Base-by-base conservation (phyloP, 2,329 filamentous ascomycete genomes). In the Microcyclosporella mali region DNA sequence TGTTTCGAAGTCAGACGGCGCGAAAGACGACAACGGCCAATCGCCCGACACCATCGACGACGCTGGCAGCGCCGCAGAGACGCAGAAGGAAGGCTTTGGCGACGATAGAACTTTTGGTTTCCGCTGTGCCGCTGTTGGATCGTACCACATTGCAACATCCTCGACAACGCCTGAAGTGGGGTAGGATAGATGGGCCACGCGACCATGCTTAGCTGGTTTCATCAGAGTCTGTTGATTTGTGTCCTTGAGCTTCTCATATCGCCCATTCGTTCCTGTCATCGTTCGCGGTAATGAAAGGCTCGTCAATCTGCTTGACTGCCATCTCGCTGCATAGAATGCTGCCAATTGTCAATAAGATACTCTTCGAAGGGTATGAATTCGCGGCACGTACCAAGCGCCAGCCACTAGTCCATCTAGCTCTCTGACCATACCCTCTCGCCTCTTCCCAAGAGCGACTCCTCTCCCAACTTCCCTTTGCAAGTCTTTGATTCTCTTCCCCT, bases 321-420 rank as follows among this genome's bases (percentile, higher is more conserved):
- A 94, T 80, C 52, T 98, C 92, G 61, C 88, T 89, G 66, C 92
- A 98, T 15, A 98, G 70, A 41, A 97, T 88, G 72, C 89, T 52
- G 15, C 11, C 11, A 19, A 18, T 16, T 7, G 39, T 50, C 30
- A 50, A 45, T 92, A 34, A 8, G 30, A 14, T 18, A 33, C 15
- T 15, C 7, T 17, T 16, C 2, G 55, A 19, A 35, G 15, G 17
- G 10, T 27, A 9, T 15, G 27, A 19, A 25, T 72, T 75, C 69
- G 67, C 10, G 19, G 11, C 6, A 44, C 46, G 30, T 32, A 52
- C 49, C 52, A 98, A 61, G 86, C 82, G 46, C 85, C 85, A 33
- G 88, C 92, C 49, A 98, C 85, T 56, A 97, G 66, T n/a, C 80
- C 85, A 70, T 98, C 92, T 61, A 98, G 69, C 70, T 98, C 92